Evolutionary conservation across 257 asterid genomes (phyloP).

Genomic region (Fraxinus anomala): DNA sequence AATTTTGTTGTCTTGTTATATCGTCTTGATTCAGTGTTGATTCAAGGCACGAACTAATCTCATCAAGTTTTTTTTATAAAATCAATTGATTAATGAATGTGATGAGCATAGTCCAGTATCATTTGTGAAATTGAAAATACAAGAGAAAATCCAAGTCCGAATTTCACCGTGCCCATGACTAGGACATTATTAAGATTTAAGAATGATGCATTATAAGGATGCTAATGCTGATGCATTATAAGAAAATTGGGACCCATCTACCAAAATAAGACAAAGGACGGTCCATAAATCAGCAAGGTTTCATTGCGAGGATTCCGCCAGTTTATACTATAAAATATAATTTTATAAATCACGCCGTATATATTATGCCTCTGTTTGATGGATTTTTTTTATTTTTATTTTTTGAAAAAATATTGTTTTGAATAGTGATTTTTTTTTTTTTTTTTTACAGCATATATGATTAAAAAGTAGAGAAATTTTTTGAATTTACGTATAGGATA

Average conservation of each 20-base stretch:
- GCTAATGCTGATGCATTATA: not conserved
- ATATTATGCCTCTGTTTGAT: too few relatives aligned
- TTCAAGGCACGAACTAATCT: not conserved
- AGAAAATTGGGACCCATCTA: not conserved
- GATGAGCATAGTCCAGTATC: not conserved
- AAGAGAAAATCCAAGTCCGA: not conserved
- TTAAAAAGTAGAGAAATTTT: too few relatives aligned
- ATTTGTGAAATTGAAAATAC: not conserved
- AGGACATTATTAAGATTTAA: not conserved
- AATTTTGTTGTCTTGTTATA: too few relatives aligned
- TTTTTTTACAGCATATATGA: too few relatives aligned
- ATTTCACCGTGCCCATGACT: not conserved
- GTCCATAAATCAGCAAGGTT: conserved; percentile 60
- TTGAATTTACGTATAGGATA: too few relatives aligned
- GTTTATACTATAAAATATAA: conserved; percentile 23
- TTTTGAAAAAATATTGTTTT: too few relatives aligned
- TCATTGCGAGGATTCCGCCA: conserved; percentile 83
- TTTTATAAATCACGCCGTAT: too few relatives aligned
- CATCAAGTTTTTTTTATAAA: not conserved
- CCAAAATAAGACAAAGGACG: conserved; percentile 35
- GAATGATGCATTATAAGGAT: not conserved
- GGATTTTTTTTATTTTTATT: too few relatives aligned
- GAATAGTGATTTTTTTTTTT: too few relatives aligned
- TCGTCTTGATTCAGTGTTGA: too few relatives aligned
- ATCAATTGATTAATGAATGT: not conserved